Conservation (phyloP, 2,329 filamentous ascomycete species). For the Xylariaceae sp. region DNA sequence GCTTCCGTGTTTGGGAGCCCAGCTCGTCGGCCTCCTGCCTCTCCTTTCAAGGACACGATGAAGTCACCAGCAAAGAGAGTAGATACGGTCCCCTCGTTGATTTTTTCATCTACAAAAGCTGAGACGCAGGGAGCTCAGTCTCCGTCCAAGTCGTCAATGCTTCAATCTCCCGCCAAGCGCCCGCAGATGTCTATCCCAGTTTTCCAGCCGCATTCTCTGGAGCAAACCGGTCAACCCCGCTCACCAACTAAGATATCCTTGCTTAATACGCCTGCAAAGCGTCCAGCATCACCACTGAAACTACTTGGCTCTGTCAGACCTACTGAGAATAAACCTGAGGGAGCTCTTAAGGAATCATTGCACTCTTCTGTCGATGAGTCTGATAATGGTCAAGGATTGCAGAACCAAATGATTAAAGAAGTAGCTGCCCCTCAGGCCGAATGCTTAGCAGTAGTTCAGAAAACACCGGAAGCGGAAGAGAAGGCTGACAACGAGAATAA, state of each 20-base stretch:
- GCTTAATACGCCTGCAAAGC: constrained; percentile 41
- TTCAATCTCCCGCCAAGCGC: constrained; percentile 60
- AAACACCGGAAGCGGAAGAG: constrained; percentile 1
- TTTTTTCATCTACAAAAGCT: constrained; percentile 36
- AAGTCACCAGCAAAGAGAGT: constrained; percentile 61
- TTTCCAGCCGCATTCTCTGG: constrained; percentile 32
- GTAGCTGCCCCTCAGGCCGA: constrained; percentile 14
- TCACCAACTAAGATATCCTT: constrained; percentile 46
- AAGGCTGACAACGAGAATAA: constrained; percentile 22
- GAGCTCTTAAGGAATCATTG: not conserved
- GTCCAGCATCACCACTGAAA: constrained; percentile 38
- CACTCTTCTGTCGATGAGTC: constrained; percentile 3
- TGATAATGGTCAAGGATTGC: constrained; percentile 22
- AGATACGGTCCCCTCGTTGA: constrained; percentile 48
- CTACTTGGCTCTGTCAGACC: constrained; percentile 24
- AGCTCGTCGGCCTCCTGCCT: constrained; percentile 58
- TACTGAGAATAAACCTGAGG: constrained; percentile 17
- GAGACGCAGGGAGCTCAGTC: constrained; percentile 46
- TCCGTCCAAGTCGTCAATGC: constrained; percentile 53
- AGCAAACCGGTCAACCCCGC: constrained; percentile 40
- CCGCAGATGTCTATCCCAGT: constrained; percentile 37
- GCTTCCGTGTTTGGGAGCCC: constrained; percentile 57
- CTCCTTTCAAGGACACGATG: constrained; percentile 60
- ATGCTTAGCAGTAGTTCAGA: constrained; percentile 1
- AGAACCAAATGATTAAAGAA: constrained; percentile 28